Base-by-base conservation (phyloP, 2,329 filamentous ascomycete genomes). In the Cytospora schulzeri region DNA sequence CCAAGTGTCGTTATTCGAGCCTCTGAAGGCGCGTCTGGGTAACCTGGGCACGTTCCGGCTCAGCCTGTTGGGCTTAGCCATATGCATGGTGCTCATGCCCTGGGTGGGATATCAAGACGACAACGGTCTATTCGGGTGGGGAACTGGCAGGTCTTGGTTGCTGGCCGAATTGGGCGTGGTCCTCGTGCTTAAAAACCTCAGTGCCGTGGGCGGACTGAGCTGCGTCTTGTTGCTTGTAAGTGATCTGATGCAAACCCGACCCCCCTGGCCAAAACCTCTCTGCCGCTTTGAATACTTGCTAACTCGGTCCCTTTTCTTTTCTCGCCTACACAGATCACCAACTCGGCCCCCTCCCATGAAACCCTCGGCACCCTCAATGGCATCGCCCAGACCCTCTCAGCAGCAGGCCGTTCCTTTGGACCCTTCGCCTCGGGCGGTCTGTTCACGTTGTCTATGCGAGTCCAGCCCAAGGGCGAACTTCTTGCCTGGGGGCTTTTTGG, bases 291-390 rank as follows among this genome's bases (percentile, higher is more conserved):
- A n/a, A n/a, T n/a, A 17, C 41, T 48, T 48, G 41, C 41, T 48
- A 48, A 48, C 14, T 45, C 9, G 41, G n/a, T n/a, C n/a, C n/a
- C n/a, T n/a, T 26, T 7, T 28, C 22, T 8, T 38, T 41, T 14
- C 24, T 50, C 22, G 31, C 31, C 33, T 24, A n/a, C 29, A 17
- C 68, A 94, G 91, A 93, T 99, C 69, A 98, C 93, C 45, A 99
- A 99, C 71, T 96, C 91, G 1, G 92, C 93, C 0, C 91, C 93
- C 0, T 92, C 93, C 9, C 86, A 94, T 75, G 88, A 90, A 6
- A 93, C 91, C 0, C 84, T 99, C 0, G 95, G 95, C 3, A 93
- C 92, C 0, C 83, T 99, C 29, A 97, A 99, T 72, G 95, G 95
- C 12, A 85, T 98, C 35, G 95, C 95, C 0, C 95, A 99, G 76